Conservation (phyloP, 2,329 filamentous ascomycete genomes). For the Akanthomyces muscarius region DNA sequence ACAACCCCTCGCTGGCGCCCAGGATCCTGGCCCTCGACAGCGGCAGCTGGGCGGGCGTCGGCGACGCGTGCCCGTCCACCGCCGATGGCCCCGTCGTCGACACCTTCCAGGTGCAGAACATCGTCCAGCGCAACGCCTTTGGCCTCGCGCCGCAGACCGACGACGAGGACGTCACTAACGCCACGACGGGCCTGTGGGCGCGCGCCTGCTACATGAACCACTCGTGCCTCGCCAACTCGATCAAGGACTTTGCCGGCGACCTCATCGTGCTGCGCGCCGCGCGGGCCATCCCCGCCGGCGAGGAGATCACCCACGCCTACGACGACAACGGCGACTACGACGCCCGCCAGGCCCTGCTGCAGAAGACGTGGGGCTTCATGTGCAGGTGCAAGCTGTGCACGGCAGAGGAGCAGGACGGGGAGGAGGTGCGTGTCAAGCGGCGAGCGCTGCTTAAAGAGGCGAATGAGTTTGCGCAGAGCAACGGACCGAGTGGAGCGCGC, state of each 20-base stretch:
- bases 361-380: conserved; percentile 35
- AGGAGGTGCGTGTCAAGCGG: conserved; percentile 21
- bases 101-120: conserved; percentile 31
- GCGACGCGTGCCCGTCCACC: conserved; percentile 21
- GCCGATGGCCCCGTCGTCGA: conserved; percentile 26
- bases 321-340: conserved; percentile 27
- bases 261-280: conserved; percentile 36
- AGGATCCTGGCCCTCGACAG: conserved; percentile 23
- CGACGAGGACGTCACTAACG: conserved; percentile 28
- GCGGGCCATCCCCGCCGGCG: conserved; percentile 28
- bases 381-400: conserved; percentile 35
- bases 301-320: conserved; percentile 34
- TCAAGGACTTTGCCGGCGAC: conserved; percentile 37
- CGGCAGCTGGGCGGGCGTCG: conserved; percentile 28
- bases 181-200: conserved; percentile 38
- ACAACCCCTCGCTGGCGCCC: conserved; percentile 26
- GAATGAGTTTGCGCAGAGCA: conserved; percentile 20
- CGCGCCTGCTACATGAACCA: conserved; percentile 40
- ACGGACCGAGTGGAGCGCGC: conserved; percentile 18
- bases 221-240: conserved; percentile 35
- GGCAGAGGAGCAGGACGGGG: conserved; percentile 26
- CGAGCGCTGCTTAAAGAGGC: conserved; percentile 22
- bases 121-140: conserved; percentile 32
- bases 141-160: conserved; percentile 28
- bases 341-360: conserved; percentile 20